phyloP scores from a whole-genome alignment of 2,329 filamentous ascomycete genomes.

The Metarhizium robertsii region DNA sequence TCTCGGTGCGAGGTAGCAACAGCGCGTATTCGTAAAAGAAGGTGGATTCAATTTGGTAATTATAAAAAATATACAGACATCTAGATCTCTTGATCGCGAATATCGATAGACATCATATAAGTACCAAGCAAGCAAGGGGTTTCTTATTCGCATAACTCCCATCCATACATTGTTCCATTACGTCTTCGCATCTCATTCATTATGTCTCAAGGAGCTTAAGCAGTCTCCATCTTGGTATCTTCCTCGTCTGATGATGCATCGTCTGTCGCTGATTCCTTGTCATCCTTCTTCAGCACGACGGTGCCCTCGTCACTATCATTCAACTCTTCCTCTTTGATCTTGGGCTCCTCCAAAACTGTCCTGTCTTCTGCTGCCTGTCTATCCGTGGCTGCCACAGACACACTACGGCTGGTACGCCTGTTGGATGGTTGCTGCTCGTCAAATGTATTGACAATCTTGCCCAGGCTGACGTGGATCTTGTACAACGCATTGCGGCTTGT shows the following conservation, averaged over 20 bases:
- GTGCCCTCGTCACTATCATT: slow-evolving; percentile 26
- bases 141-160: neutral
- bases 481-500: slow-evolving; percentile 55
- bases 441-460: slow-evolving; percentile 56
- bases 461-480: slow-evolving; percentile 58
- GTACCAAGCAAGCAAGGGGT: neutral
- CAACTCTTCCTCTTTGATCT: slow-evolving; percentile 39
- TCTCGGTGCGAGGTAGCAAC: slow-evolving; percentile 27
- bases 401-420: slow-evolving; percentile 34
- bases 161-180: neutral
- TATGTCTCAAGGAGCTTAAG: neutral
- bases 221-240: slow-evolving; percentile 22
- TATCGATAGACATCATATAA: neutral
- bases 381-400: slow-evolving; percentile 26
- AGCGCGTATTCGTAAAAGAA: neutral
- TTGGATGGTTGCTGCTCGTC: slow-evolving; percentile 32
- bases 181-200: slow-evolving; percentile 3
- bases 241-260: slow-evolving; percentile 32
- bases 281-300: slow-evolving; percentile 20
- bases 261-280: slow-evolving; percentile 27
- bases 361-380: slow-evolving; percentile 25
- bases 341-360: slow-evolving; percentile 30
- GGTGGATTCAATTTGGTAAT: neutral
- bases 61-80: neutral
- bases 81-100: neutral